Evolutionary conservation across 179 eudicot species (phyloP), one percentile per base, ranked within the genome.

Genomic region (Sideroxylon spinosum): DNA sequence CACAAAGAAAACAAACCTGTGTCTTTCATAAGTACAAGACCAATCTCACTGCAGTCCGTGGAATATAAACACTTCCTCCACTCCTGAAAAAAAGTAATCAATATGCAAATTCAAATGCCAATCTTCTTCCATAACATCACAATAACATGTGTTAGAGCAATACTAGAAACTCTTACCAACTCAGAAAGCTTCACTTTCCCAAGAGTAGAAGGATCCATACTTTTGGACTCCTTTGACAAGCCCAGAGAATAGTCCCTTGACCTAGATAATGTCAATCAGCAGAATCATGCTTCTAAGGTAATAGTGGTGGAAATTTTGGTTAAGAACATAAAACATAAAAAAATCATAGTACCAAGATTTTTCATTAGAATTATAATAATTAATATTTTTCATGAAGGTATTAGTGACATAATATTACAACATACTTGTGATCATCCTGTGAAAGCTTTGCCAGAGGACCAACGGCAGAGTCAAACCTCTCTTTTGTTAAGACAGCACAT

Each of bases 21-120:
- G 71, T 86, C 88, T 79, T 79, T 87, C 62, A 86, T 66, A 78
- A 75, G 82, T 59, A 95, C 98, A 78, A 95, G 91, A 59, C 98
- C 97, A 53, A 95, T 85, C 84, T 95, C 98, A 81, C 93, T 81
- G 87, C 97, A 95, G 78, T 95, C 98, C 0, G 95, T 91, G 66
- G 92, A 83, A 84, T 89, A 95, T 53, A 90, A 71, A 74, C 93
- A 83, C 69, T 82, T 88, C 80, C 64, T 85, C 98, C 98, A 95
- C 78, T 88, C 98, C 98, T 94, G 44, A 79, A 55, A 85, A 70
- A 79, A 78, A 75, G 48, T 71, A 32, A 52, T n/a, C 13, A 56
- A 26, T 48, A 63, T 49, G 37, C 11, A 22, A 79, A 64, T 16
- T 79, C 68, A 80, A 46, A 60, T 61, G 71, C 68, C 48, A 32